phyloP scores from a whole-genome alignment of 73 alveolate species.

The Symbiodinium natans region DNA sequence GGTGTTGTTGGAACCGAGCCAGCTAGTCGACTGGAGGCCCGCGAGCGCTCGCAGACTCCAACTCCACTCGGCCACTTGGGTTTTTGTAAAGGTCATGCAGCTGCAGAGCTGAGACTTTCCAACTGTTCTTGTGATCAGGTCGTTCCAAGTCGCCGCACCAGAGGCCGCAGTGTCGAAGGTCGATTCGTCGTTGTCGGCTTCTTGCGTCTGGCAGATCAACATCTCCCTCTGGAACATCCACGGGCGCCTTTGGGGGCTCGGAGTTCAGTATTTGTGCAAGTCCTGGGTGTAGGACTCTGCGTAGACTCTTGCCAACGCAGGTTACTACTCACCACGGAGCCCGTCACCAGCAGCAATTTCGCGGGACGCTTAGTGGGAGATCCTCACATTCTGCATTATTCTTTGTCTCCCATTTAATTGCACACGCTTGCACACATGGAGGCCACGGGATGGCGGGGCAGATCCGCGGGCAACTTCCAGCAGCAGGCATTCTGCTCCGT shows the following conservation, averaged over 20 bases:
- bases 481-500: neutral
- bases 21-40: no score
- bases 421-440: neutral
- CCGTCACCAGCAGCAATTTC: neutral
- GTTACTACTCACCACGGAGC: slow-evolving; percentile 4
- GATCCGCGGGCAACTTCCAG: neutral
- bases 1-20: no score
- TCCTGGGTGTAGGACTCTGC: neutral
- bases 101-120: neutral
- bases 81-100: no score
- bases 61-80: neutral
- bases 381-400: no score
- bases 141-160: slow-evolving; percentile 8
- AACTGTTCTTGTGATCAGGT: no score
- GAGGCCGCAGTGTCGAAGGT: neutral
- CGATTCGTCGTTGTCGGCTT: neutral
- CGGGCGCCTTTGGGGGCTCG: neutral
- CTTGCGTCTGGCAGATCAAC: neutral
- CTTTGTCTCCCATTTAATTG: no score
- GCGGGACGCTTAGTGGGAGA: neutral
- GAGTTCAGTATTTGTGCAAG: neutral
- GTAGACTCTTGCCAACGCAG: neutral
- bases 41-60: slow-evolving; percentile 2
- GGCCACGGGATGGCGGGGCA: neutral
- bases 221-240: neutral